Conservation (phyloP, 257 asterid species). For the Jasminum sambac region DNA sequence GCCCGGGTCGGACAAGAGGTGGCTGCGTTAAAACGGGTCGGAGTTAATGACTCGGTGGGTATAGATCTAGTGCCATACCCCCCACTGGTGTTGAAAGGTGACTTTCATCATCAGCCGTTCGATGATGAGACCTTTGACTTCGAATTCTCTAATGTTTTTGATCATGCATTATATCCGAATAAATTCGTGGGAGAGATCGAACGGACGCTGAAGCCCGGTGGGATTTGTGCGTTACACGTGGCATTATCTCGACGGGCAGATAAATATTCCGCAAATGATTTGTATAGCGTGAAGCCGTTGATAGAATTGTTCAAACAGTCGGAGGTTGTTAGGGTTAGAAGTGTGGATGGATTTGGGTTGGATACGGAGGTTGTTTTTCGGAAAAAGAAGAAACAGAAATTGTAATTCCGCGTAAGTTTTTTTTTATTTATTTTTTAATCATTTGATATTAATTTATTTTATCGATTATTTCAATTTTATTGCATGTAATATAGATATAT, state of each 20-base stretch:
- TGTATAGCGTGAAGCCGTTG: slow-evolving; percentile 76
- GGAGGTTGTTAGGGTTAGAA: slow-evolving; percentile 54
- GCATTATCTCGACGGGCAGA: slow-evolving; percentile 62
- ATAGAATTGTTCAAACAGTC: slow-evolving; percentile 68
- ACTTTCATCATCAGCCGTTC: slow-evolving; percentile 87
- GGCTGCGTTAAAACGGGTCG: slow-evolving; percentile 70
- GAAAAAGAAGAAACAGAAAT: slow-evolving; percentile 33
- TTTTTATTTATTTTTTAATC: not conserved
- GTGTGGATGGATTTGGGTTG: slow-evolving; percentile 79
- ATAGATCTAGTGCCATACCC: slow-evolving; percentile 88
- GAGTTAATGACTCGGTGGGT: slow-evolving; percentile 69
- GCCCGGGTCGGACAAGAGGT: slow-evolving; percentile 98
- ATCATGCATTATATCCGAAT: slow-evolving; percentile 89
- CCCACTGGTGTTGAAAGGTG: slow-evolving; percentile 86
- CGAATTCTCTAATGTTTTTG: slow-evolving; percentile 92
- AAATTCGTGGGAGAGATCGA: slow-evolving; percentile 80
- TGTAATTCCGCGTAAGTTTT: not conserved
- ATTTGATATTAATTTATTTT: slow-evolving; percentile 14
- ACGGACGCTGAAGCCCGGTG: slow-evolving; percentile 72
- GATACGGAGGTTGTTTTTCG: slow-evolving; percentile 86
- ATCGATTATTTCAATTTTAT: slow-evolving; percentile 18
- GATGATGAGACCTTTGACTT: slow-evolving; percentile 60
- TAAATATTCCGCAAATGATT: slow-evolving; percentile 84
- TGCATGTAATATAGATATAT: not conserved
- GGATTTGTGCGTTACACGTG: slow-evolving; percentile 85